Evolutionary conservation across 2,329 filamentous ascomycete species (phyloP).

Genomic region (Ceratocystis destructans): DNA sequence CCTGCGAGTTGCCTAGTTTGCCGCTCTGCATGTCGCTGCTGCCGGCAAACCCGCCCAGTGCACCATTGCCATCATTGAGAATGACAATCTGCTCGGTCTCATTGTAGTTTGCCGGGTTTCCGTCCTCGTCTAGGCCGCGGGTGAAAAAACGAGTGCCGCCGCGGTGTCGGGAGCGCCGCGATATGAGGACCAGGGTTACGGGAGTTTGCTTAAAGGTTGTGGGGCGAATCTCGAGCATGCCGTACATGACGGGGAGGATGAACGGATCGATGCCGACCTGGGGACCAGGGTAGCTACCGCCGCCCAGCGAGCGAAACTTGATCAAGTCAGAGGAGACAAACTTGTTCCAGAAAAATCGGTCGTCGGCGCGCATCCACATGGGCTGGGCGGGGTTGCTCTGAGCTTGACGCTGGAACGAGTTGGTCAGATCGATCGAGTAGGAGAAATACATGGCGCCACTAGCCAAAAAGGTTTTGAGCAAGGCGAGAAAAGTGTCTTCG

Average conservation of each 20-base stretch:
- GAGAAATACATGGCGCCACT: slow-evolving; percentile 93
- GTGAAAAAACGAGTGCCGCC: slow-evolving; percentile 92
- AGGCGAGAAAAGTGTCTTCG: slow-evolving; percentile 76
- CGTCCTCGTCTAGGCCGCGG: slow-evolving; percentile 80
- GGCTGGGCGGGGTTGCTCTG: slow-evolving; percentile 57
- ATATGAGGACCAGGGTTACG: slow-evolving; percentile 76
- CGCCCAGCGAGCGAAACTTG: slow-evolving; percentile 58
- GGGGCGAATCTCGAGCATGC: slow-evolving; percentile 81
- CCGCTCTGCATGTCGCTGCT: slow-evolving; percentile 63
- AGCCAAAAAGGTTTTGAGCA: slow-evolving; percentile 71
- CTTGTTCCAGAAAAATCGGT: slow-evolving; percentile 98
- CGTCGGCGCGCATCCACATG: slow-evolving; percentile 83
- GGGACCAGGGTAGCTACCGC: slow-evolving; percentile 49
- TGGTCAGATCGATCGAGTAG: slow-evolving; percentile 92
- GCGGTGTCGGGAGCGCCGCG: slow-evolving; percentile 72
- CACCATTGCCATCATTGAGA: slow-evolving; percentile 65
- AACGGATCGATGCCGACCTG: slow-evolving; percentile 76
- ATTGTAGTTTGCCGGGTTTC: slow-evolving; percentile 97
- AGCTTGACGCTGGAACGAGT: slow-evolving; percentile 88
- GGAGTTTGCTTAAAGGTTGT: slow-evolving; percentile 75
- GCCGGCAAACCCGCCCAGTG: slow-evolving; percentile 67
- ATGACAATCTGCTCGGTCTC: slow-evolving; percentile 92
- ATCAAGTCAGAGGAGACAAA: slow-evolving; percentile 87
- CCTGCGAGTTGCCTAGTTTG: slow-evolving; percentile 48
- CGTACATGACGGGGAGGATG: slow-evolving; percentile 90